Evolutionary conservation across 495 filamentous ascomycete genomes (phyloP).

Genomic region (Aspergillus coremiiformis): DNA sequence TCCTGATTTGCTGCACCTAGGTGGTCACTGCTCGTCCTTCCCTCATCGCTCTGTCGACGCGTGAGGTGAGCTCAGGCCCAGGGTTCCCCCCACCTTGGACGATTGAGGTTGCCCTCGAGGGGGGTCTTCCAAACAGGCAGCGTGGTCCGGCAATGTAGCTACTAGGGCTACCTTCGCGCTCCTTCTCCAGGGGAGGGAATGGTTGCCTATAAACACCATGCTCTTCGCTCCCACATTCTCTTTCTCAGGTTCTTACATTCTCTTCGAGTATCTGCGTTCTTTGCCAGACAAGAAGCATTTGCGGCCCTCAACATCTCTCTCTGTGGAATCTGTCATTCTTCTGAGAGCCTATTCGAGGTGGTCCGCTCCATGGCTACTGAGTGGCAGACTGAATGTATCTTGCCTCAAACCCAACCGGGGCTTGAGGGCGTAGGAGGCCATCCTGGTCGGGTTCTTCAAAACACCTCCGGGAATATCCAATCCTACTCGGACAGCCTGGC

Average conservation of each 20-base stretch:
- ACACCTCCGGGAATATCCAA: slow-evolving; percentile 45
- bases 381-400: slow-evolving; percentile 41
- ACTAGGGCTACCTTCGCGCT: slow-evolving; percentile 24
- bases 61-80: slow-evolving; percentile 24
- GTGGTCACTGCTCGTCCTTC: slow-evolving; percentile 24
- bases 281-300: slow-evolving; percentile 39
- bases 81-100: slow-evolving; percentile 27
- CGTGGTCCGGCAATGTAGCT: slow-evolving; percentile 34
- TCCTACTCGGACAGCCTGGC: slow-evolving; percentile 34
- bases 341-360: slow-evolving; percentile 37
- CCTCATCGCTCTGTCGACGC: slow-evolving; percentile 30
- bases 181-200: slow-evolving; percentile 31
- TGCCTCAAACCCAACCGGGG: slow-evolving; percentile 36
- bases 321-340: slow-evolving; percentile 48
- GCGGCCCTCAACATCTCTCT: slow-evolving; percentile 29
- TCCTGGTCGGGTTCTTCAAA: slow-evolving; percentile 40
- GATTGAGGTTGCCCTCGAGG: slow-evolving; percentile 38
- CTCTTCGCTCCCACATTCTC: slow-evolving; percentile 51
- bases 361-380: slow-evolving; percentile 42
- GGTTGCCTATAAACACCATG: slow-evolving; percentile 46
- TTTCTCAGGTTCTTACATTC: slow-evolving; percentile 47
- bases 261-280: slow-evolving; percentile 38
- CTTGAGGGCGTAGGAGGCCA: slow-evolving; percentile 35
- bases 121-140: slow-evolving; percentile 33
- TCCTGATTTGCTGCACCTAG: slow-evolving; percentile 41